Conservation (phyloP, 768 basidiomycete species). For the Inosperma sp. region DNA sequence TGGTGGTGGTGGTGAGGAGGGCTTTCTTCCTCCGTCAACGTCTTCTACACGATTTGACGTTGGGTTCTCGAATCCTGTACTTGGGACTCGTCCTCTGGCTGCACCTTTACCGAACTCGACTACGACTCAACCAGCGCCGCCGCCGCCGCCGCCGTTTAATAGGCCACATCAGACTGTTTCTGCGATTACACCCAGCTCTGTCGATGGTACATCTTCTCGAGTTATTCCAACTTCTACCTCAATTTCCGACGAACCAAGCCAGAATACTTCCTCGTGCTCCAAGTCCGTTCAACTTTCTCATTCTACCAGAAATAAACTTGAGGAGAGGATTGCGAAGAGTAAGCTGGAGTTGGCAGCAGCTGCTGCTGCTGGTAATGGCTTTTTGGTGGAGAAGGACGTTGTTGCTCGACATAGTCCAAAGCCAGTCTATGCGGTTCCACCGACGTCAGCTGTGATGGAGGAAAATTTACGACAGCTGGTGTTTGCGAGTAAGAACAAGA, state of each 20-base stretch:
- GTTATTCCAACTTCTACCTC: too few relatives aligned
- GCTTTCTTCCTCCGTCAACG: neutral
- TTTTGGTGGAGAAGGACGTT: too few relatives aligned
- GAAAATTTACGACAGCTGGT: conserved; percentile 37
- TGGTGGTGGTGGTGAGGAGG: conserved; percentile 6
- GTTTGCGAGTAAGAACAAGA: conserved; percentile 32
- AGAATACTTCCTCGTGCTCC: neutral
- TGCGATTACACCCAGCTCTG: too few relatives aligned
- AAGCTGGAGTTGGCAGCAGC: conserved; percentile 32
- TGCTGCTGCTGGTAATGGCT: conserved; percentile 6
- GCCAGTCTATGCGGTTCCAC: neutral
- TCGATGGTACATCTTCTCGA: too few relatives aligned
- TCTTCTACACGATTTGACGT: neutral
- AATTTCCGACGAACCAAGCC: neutral
- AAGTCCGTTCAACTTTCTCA: conserved; percentile 34
- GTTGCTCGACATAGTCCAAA: neutral
- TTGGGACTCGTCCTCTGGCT: too few relatives aligned
- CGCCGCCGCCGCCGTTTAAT: too few relatives aligned
- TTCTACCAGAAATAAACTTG: conserved; percentile 40
- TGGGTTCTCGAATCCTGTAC: neutral
- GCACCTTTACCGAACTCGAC: too few relatives aligned
- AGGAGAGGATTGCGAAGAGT: conserved; percentile 37
- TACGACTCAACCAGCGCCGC: too few relatives aligned
- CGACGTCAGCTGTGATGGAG: conserved; percentile 32
- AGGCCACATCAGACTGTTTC: too few relatives aligned